A percentile compares a stretch with the other conserved stretches of the same genome.
Evolutionary conservation across 2,329 filamentous ascomycete species (phyloP).

Genomic region (Didymellaceae sp.): DNA sequence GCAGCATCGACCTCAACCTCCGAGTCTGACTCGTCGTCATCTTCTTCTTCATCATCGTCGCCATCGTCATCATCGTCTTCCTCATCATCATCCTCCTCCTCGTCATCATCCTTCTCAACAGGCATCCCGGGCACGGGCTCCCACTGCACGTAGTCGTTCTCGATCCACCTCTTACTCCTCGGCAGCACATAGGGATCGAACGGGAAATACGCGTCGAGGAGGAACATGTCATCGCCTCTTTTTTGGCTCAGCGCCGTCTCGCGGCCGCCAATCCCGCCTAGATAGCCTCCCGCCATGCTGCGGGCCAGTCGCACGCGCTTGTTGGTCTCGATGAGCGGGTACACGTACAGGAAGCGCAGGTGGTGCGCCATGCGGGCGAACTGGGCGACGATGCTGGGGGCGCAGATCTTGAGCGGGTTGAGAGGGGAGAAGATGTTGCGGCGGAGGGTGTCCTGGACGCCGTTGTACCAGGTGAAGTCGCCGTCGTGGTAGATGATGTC

Average conservation of each 20-base stretch:
- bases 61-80: slow-evolving; percentile 43
- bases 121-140: slow-evolving; percentile 48
- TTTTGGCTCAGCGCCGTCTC: slow-evolving; percentile 60
- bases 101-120: slow-evolving; percentile 52
- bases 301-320: slow-evolving; percentile 84
- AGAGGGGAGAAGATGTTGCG: slow-evolving; percentile 85
- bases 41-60: slow-evolving; percentile 37
- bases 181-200: slow-evolving; percentile 97
- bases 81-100: slow-evolving; percentile 23
- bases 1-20: slow-evolving; percentile 1
- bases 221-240: slow-evolving; percentile 77
- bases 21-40: slow-evolving; percentile 42
- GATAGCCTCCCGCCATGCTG: slow-evolving; percentile 64
- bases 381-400: slow-evolving; percentile 85
- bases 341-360: slow-evolving; percentile 87
- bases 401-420: slow-evolving; percentile 95
- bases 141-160: slow-evolving; percentile 58
- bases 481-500: slow-evolving; percentile 68
- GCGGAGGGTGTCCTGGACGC: slow-evolving; percentile 75
- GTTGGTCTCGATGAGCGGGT: slow-evolving; percentile 86
- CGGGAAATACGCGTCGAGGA: slow-evolving; percentile 93
- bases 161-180: slow-evolving; percentile 84
- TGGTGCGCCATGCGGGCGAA: slow-evolving; percentile 89
- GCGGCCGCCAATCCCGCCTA: slow-evolving; percentile 54
- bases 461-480: slow-evolving; percentile 79